Percentiles rank a stretch among this genome's conserved stretches.
phyloP scores from a whole-genome alignment of 805 yeast genomes.

The Hemisphaericaspora nanyangensis region DNA sequence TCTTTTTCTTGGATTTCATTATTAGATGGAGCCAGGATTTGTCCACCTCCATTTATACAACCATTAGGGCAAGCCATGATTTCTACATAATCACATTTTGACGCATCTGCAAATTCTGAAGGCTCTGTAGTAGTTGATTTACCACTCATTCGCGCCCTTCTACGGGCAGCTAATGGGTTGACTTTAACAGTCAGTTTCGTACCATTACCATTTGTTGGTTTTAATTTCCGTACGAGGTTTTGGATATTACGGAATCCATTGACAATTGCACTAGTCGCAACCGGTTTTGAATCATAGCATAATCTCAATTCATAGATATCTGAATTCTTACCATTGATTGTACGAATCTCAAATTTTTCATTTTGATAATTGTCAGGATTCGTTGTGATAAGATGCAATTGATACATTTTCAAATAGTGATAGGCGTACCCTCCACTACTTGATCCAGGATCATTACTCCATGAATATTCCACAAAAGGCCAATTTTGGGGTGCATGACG shows the following conservation, averaged over 20 bases:
- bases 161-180: conserved; percentile 40
- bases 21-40: conserved; percentile 47
- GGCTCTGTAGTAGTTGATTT: conserved; percentile 8
- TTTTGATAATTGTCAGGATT: conserved; percentile 13
- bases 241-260: conserved; percentile 95
- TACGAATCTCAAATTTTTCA: conserved; percentile 26
- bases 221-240: conserved; percentile 81
- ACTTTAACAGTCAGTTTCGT: conserved; percentile 15
- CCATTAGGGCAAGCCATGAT: conserved; percentile 99
- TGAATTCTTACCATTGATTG: conserved; percentile 63
- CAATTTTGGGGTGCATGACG: conserved; percentile 53
- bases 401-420: conserved; percentile 52
- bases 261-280: conserved; percentile 58
- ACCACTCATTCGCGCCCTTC: conserved; percentile 36
- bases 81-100: conserved; percentile 76
- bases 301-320: conserved; percentile 73
- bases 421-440: conserved; percentile 87
- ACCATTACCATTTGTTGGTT: conserved; percentile 28
- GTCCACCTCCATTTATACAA: conserved; percentile 97
- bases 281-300: conserved; percentile 30
- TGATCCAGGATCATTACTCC: conserved; percentile 77
- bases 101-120: conserved; percentile 51
- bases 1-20: conserved; percentile 32
- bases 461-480: conserved; percentile 57
- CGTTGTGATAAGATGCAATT: conserved; percentile 17